phyloP scores from a whole-genome alignment of 1,284 basidiomycete species.

The Sphaerobolus stellatus region DNA sequence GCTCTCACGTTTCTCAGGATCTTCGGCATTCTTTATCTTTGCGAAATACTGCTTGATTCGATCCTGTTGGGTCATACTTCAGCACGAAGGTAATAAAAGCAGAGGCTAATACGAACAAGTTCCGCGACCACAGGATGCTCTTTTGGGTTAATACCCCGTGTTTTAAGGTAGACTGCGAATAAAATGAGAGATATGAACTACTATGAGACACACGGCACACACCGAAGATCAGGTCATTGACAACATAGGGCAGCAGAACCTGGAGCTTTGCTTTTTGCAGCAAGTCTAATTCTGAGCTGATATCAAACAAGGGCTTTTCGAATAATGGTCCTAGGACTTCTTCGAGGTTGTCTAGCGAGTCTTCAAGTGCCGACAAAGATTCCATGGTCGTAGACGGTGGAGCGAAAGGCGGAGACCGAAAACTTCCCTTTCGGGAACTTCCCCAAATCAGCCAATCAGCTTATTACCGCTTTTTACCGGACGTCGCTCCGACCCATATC shows the following conservation, averaged over 20 bases:
- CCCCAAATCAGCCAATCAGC: no score
- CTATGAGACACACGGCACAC: slow-evolving; percentile 9
- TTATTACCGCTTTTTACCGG: no score
- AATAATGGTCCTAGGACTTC: slow-evolving; percentile 60
- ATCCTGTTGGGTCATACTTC: slow-evolving; percentile 46
- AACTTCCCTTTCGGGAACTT: no score
- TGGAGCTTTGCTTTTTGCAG: slow-evolving; percentile 81
- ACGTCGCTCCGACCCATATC: no score
- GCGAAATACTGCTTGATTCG: slow-evolving; percentile 75
- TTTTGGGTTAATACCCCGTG: slow-evolving; percentile 72
- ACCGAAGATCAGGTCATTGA: slow-evolving; percentile 84
- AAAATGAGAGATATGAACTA: slow-evolving; percentile 1
- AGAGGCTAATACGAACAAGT: slow-evolving; percentile 47
- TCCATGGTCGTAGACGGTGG: no score
- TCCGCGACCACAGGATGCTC: slow-evolving; percentile 73
- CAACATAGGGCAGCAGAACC: slow-evolving; percentile 70
- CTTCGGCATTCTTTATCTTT: slow-evolving; percentile 74
- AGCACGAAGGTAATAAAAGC: background rate
- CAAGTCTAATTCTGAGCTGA: slow-evolving; percentile 59
- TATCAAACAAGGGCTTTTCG: slow-evolving; percentile 62
- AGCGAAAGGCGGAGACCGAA: no score
- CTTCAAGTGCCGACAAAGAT: slow-evolving; percentile 1
- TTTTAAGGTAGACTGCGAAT: slow-evolving; percentile 69
- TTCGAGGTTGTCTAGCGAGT: slow-evolving; percentile 67
- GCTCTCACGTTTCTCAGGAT: slow-evolving; percentile 56